Evolutionary conservation across 2,329 filamentous ascomycete species (phyloP), one percentile per base, ranked within the genome.

Genomic region (Botrytis aclada): DNA sequence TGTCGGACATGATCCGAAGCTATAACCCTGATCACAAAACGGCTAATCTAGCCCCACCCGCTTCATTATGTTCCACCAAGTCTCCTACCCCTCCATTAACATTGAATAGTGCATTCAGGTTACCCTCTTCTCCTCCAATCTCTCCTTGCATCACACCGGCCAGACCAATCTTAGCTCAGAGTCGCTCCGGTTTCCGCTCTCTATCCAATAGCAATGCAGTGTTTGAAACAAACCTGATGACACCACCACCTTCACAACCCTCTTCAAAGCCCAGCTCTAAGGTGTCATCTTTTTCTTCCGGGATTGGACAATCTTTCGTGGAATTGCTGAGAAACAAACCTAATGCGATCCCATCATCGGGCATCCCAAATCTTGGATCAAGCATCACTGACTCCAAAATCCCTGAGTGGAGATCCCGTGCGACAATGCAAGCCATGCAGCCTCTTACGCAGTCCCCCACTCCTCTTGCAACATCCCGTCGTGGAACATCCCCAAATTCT

Each of bases 1-100:
- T 72, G 18, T 25, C 39, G 16, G 70, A 67, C 16, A 41, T 72
- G 25, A 72, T 72, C 39, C 63, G 64, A 69, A 66, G 39, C 34
- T 66, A 71, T 9, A 58, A 66, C 37, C 45, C 61, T n/a, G 69
- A 66, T 58, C 37, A 69, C 10, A 43, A 25, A 9, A n/a, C 25
- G 34, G 20, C 41, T 20, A 22, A 37, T 45, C 16, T 22, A 54
- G 43, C 18, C 10, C 39, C 56, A 20, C 32, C 54, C 39, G 37
- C 67, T 63, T 70, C 67, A n/a, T 29, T 47, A 16, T 14, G 20
- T 18, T 45, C 54, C 6, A 63, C 54, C 22, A 60, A 60, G 16
- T 45, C 67, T 45, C 67, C 39, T 22, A 70, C 54, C 16, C 67
- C 67, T 37, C 61, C 43, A 45, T 63, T 32, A 63, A 18, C n/a